Conservation (phyloP, 2,329 filamentous ascomycete species). For the Paecilomyces sp. region DNA sequence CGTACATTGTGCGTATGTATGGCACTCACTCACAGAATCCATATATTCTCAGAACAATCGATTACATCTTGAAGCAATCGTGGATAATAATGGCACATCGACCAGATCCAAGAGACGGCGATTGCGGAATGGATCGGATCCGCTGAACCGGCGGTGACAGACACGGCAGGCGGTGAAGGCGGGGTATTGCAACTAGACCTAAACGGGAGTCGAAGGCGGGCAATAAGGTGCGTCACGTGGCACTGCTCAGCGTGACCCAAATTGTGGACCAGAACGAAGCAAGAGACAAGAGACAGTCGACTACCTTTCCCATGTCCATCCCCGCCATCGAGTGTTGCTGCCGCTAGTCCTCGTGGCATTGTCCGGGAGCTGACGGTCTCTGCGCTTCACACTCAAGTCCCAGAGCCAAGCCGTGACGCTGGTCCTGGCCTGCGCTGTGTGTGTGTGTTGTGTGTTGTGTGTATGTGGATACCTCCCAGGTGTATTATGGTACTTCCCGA, state of each 20-base stretch:
- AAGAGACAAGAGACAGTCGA: background rate
- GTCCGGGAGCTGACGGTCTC: background rate
- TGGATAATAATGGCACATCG: too few species aligned
- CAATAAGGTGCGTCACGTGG: slow-evolving; percentile 7
- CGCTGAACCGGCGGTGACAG: background rate
- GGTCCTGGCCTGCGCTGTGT: background rate
- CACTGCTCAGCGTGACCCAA: slow-evolving; percentile 3
- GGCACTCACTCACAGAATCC: too few species aligned
- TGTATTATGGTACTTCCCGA: background rate
- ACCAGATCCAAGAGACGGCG: too few species aligned
- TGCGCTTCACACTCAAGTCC: background rate
- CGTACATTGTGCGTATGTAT: too few species aligned
- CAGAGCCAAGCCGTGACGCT: background rate
- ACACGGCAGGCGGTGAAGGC: background rate
- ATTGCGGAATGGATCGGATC: background rate
- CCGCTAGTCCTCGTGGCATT: background rate
- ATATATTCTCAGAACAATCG: too few species aligned
- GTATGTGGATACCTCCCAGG: background rate
- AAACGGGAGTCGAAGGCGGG: background rate
- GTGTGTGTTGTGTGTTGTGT: background rate
- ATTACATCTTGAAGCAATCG: too few species aligned
- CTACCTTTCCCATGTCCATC: background rate
- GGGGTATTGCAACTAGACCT: background rate
- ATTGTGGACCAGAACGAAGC: background rate
- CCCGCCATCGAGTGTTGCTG: background rate